Base-by-base conservation (phyloP, 2,329 filamentous ascomycete species). In the Cylindrodendrum hubeiense region DNA sequence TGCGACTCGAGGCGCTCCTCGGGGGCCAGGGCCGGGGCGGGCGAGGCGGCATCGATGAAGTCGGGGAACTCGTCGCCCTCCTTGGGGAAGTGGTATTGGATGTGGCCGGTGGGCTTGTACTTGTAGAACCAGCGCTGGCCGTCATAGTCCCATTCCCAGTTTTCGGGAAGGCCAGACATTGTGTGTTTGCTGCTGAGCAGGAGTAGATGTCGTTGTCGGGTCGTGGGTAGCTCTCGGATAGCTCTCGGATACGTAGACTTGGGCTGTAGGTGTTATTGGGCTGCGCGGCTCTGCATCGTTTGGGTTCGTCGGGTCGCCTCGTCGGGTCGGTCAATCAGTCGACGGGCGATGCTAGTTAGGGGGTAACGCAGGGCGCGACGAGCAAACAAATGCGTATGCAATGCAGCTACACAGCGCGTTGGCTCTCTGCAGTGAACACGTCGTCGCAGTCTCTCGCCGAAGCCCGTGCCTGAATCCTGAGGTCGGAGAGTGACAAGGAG, bases 131-230 rank as follows among this genome's bases (percentile, higher is more conserved):
- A 89, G 26, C 87, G 83, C 21, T 68, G 71, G 57, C 86, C 86
- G 67, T 89, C 87, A 70, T 89, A 88, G 74, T 89, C 87, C 72
- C 79, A 82, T 62, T 87, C 85, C 87, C 87, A 89, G 59, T 85
- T 84, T 8, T 81, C 78, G 2, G 86, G 86, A 33, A 89, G 83
- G 52, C 75, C 78, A 21, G 74, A 58, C 76, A 79, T 79, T 70
- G 52, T 13, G 33, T 34, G 37, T 33, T 17, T 24, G 13, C n/a
- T n/a, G n/a, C n/a, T n/a, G n/a, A n/a, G n/a, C n/a, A n/a, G n/a
- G n/a, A n/a, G n/a, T n/a, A n/a, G n/a, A n/a, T 17, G 15, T n/a
- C 2, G 24, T 26, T 15, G 17, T 30, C 17, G 24, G 13, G n/a
- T 12, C 26, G n/a, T n/a, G n/a, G n/a, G n/a, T n/a, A n/a, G n/a